phyloP scores from a whole-genome alignment of 2,329 filamentous ascomycete genomes.

The Purpureocillium lavendulum region DNA sequence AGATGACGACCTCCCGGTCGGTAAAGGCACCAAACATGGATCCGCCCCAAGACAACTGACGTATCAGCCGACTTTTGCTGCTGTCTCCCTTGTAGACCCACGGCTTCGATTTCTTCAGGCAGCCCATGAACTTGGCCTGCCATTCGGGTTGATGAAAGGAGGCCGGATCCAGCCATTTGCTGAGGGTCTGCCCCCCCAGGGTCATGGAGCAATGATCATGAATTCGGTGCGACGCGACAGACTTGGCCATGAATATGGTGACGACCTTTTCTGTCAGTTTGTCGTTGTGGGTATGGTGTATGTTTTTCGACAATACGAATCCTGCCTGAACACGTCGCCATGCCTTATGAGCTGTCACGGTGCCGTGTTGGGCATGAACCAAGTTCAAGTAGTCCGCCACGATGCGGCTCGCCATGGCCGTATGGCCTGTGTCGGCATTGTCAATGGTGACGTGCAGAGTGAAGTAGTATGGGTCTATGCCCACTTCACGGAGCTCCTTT shows the following conservation, averaged over 20 bases:
- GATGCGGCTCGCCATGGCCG: slow-evolving; percentile 33
- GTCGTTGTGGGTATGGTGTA: not conserved
- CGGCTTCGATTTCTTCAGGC: slow-evolving; percentile 4
- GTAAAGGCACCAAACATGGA: slow-evolving; percentile 43
- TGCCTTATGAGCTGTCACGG: slow-evolving; percentile 1
- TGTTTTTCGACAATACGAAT: slow-evolving; percentile 8
- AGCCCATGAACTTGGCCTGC: slow-evolving; percentile 5
- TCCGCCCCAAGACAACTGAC: slow-evolving; percentile 34
- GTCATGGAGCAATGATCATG: slow-evolving; percentile 5
- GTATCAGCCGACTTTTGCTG: slow-evolving; percentile 28
- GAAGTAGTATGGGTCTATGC: slow-evolving; percentile 37
- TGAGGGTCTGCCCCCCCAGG: slow-evolving; percentile 4
- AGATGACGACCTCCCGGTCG: slow-evolving; percentile 20
- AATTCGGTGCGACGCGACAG: slow-evolving; percentile 1
- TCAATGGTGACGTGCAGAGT: slow-evolving; percentile 42
- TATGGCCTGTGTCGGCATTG: slow-evolving; percentile 38
- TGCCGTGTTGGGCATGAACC: slow-evolving; percentile 10
- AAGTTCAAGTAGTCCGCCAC: slow-evolving; percentile 28
- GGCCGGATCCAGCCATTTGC: slow-evolving; percentile 2
- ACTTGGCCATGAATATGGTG: slow-evolving; percentile 5
- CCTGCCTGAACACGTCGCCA: slow-evolving; percentile 9
- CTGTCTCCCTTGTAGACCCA: slow-evolving; percentile 33
- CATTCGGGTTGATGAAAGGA: not conserved
- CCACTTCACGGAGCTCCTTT: slow-evolving; percentile 34
- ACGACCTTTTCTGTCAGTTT: not conserved